Evolutionary conservation across 1,284 basidiomycete genomes (phyloP), one percentile per base, ranked within the genome.

Genomic region (Farysia itapuensis): DNA sequence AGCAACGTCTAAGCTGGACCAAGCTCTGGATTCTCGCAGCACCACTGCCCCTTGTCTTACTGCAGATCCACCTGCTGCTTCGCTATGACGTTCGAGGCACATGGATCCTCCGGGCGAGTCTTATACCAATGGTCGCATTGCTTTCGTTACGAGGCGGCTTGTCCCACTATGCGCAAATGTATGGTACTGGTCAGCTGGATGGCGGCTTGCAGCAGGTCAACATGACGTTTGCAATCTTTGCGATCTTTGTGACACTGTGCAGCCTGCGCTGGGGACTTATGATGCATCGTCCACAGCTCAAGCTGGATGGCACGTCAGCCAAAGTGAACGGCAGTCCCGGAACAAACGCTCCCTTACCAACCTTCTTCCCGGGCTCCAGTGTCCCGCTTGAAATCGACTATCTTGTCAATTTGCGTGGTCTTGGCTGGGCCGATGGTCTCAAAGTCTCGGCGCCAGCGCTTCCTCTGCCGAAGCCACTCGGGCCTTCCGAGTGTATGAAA

Each of bases 391-490:
- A 51, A 36, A 30, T 64, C 5, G 64, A 67, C 32, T 34, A 59
- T 7, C 35, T 61, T 15, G 11, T 40, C 18, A 57, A 56, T 22
- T 7, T 57, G n/a, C 40, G 64, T n/a, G 60, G 43, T 2, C 13
- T 60, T 2, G 64, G 64, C 14, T 67, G 64, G 64, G 36, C 52
- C 29, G 36, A 54, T 18, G 64, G 64, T 19, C 30, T 58, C 14
- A 47, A 42, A n/a, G 29, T 41, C 12, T 39, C 33, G 7, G 28
- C 39, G 0, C 49, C 48, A n/a, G 50, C 51, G 13, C 25, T 44
- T 1, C 57, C 57, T n/a, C 33, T 43, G 4, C 51, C 21, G 16
- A 25, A 32, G 2, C n/a, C n/a, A n/a, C 39, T 23, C 31, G 51
- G 31, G 9, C 25, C 4, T 4, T 22, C 16, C 0, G 26, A 49